Conservation (phyloP, 2,329 filamentous ascomycete genomes). For the Trichoderma simmonsii region DNA sequence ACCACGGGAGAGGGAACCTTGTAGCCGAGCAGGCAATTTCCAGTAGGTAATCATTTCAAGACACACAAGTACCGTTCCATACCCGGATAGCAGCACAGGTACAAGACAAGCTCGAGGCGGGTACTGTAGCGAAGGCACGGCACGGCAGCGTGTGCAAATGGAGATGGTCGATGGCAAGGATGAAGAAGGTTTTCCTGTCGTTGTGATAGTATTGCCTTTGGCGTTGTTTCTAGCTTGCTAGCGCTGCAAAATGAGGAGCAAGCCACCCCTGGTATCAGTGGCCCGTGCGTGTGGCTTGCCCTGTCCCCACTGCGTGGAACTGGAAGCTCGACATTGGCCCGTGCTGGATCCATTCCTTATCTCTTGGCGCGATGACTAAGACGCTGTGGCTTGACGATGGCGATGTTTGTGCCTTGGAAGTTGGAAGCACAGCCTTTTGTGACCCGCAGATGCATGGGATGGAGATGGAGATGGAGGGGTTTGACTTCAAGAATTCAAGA, state of each 20-base stretch:
- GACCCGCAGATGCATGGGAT: not conserved
- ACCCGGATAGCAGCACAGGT: not conserved
- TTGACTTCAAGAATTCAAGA: not conserved
- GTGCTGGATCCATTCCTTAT: slow-evolving; percentile 14
- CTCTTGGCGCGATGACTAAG: slow-evolving; percentile 19
- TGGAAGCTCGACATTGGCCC: slow-evolving; percentile 6
- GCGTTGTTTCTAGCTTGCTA: not conserved
- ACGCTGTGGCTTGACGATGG: slow-evolving; percentile 16
- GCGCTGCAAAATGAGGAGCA: not conserved
- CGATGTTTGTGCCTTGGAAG: slow-evolving; percentile 10
- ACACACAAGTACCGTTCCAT: not conserved
- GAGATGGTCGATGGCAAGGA: slow-evolving; percentile 9
- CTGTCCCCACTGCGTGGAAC: not conserved
- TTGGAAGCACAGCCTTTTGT: slow-evolving; percentile 8
- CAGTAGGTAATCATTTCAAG: not conserved
- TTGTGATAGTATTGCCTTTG: slow-evolving; percentile 8
- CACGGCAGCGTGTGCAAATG: slow-evolving; percentile 1
- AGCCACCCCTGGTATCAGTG: slow-evolving; percentile 9
- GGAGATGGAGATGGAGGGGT: not conserved
- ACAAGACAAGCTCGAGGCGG: not conserved
- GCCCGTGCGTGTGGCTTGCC: slow-evolving; percentile 17
- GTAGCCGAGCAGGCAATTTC: slow-evolving; percentile 1
- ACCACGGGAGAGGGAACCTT: not conserved
- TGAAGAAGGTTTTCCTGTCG: slow-evolving; percentile 13
- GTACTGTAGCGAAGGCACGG: not conserved